These are phyloP conservation scores for Helenozyma baotianmanensis DNA, from an alignment of 805 yeast species.

Conservation along the genomic window DNA sequence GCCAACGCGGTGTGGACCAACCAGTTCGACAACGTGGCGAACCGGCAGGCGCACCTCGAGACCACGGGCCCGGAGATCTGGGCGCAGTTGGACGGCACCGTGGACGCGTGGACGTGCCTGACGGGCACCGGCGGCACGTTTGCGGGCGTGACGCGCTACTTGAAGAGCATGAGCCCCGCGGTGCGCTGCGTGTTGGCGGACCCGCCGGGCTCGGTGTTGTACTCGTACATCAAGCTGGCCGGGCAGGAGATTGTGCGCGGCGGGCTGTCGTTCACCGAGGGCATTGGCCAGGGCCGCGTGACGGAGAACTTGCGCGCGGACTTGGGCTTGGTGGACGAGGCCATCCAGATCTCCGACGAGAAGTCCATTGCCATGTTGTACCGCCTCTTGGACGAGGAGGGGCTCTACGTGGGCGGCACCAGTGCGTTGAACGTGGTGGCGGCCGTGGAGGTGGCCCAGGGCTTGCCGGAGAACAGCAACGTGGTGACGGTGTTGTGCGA, in stretches of 20 bases:
- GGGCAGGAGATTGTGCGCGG: slow-evolving; percentile 65
- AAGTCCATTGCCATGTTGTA: slow-evolving; percentile 81
- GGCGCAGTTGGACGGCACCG: slow-evolving; percentile 73
- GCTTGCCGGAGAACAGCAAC: slow-evolving; percentile 71
- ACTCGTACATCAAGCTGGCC: slow-evolving; percentile 67
- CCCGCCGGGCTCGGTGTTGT: slow-evolving; percentile 89
- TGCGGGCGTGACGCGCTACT: slow-evolving; percentile 77
- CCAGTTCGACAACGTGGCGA: slow-evolving; percentile 85
- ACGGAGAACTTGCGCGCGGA: slow-evolving; percentile 78
- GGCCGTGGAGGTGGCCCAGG: slow-evolving; percentile 70
- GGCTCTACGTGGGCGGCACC: slow-evolving; percentile 86
- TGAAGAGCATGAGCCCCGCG: slow-evolving; percentile 60
- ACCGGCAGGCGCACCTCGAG: slow-evolving; percentile 82
- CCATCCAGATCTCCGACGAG: slow-evolving; percentile 72
- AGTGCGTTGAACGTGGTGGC: slow-evolving; percentile 89
- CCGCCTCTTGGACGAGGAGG: slow-evolving; percentile 82
- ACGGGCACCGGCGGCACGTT: slow-evolving; percentile 94
- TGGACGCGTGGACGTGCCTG: slow-evolving; percentile 84
- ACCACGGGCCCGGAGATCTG: slow-evolving; percentile 93
- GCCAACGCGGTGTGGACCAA: slow-evolving; percentile 89
- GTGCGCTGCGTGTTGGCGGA: slow-evolving; percentile 75
- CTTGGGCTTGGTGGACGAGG: slow-evolving; percentile 71
- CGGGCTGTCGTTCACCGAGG: slow-evolving; percentile 91
- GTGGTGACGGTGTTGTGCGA: slow-evolving; percentile 89
- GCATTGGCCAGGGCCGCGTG: slow-evolving; percentile 93